Evolutionary conservation across 2,329 filamentous ascomycete genomes (phyloP).

Genomic region (Colletotrichum kahawae): DNA sequence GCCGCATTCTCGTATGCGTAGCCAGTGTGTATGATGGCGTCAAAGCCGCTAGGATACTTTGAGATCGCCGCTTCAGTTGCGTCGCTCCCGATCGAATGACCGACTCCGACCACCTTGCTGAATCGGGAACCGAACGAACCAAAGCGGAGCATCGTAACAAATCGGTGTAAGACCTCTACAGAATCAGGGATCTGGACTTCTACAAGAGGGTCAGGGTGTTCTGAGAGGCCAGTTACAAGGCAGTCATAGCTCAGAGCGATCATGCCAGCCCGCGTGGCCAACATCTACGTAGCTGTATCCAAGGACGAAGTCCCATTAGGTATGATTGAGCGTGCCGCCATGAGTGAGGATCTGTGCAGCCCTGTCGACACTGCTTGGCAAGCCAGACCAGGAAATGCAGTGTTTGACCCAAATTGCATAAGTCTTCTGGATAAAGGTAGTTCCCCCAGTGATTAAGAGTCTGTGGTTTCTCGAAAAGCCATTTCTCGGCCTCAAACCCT

Average conservation of each 20-base stretch:
- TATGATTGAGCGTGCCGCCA: not conserved
- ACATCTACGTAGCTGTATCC: not conserved
- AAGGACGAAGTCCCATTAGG: not conserved
- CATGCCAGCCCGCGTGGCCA: not conserved
- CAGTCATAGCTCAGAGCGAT: not conserved
- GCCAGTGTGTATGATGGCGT: not conserved
- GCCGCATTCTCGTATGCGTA: not conserved
- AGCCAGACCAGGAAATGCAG: not conserved
- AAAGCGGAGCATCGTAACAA: no score
- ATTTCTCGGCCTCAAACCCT: not conserved
- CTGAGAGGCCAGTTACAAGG: not conserved
- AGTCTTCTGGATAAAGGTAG: not conserved
- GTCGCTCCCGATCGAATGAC: not conserved
- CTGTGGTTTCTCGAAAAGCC: not conserved
- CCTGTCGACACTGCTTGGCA: not conserved
- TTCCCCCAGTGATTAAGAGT: not conserved
- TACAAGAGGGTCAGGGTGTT: not conserved
- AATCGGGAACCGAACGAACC: not conserved
- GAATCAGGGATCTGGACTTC: no score
- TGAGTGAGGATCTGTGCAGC: not conserved
- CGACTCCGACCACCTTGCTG: not conserved
- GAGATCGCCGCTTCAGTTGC: not conserved
- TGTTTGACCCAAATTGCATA: not conserved
- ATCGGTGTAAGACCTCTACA: no score
- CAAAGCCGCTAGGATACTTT: not conserved